A percentile compares a stretch with the other conserved stretches of the same genome.
Evolutionary conservation across 106 monocot genomes (phyloP).

Genomic region (Apostasia shenzhenica): DNA sequence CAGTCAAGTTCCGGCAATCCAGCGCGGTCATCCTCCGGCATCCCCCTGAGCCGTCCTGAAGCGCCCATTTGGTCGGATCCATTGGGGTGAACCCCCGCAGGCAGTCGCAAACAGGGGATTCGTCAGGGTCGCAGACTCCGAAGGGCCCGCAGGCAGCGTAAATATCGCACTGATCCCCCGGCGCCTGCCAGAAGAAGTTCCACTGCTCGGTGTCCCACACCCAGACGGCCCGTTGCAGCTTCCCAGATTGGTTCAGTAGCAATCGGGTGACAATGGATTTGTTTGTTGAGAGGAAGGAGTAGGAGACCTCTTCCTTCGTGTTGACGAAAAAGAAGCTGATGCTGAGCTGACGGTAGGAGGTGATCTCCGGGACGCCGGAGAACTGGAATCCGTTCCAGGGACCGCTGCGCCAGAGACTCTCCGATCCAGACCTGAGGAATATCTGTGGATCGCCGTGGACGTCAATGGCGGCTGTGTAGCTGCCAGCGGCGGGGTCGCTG

Average conservation of each 20-base stretch:
- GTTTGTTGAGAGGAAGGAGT: neutral
- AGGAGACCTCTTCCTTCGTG: neutral
- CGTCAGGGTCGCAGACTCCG: constrained; percentile 1
- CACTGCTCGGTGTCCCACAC: neutral
- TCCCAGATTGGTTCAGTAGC: neutral
- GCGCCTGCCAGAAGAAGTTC: neutral
- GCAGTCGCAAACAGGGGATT: constrained; percentile 17
- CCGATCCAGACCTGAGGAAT: neutral
- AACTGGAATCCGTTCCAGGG: neutral
- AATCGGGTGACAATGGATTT: neutral
- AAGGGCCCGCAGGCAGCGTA: neutral
- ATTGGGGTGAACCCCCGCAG: constrained; percentile 30
- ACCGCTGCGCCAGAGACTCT: neutral
- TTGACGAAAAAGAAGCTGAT: neutral
- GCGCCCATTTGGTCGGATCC: neutral
- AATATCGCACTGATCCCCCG: neutral
- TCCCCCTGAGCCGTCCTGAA: neutral
- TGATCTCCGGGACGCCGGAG: neutral
- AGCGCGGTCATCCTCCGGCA: constrained; percentile 1
- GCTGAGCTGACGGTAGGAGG: neutral
- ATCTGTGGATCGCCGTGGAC: neutral
- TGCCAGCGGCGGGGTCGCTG: neutral
- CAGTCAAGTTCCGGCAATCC: constrained; percentile 20
- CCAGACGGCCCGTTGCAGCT: neutral
- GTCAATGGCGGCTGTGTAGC: neutral